Evolutionary conservation across 352 stramenopile species (phyloP).

Genomic region (Pilasporangium apinafurcum): DNA sequence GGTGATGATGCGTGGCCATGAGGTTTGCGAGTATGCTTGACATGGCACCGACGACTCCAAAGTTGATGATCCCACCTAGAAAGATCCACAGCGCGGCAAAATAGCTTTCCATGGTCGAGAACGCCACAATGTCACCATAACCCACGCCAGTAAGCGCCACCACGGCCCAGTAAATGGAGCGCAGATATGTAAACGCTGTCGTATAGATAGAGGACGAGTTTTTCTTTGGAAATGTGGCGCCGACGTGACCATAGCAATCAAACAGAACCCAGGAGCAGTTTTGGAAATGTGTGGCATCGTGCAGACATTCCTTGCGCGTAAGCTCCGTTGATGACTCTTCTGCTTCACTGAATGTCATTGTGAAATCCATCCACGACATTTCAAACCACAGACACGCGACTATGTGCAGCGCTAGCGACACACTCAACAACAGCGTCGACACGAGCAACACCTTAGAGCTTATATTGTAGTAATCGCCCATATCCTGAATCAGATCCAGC

Average conservation of each 20-base stretch:
- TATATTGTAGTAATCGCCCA: constrained; percentile 50
- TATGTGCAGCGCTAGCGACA: constrained; percentile 53
- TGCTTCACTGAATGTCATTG: not conserved
- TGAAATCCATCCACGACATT: constrained; percentile 40
- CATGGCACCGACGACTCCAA: constrained; percentile 71
- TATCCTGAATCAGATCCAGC: constrained; percentile 28
- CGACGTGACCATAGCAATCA: constrained; percentile 65
- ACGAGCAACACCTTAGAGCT: constrained; percentile 60
- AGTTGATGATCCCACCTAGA: constrained; percentile 70
- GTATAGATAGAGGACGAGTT: constrained; percentile 29
- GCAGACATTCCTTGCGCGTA: constrained; percentile 30
- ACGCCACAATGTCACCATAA: constrained; percentile 71
- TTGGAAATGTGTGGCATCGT: constrained; percentile 37
- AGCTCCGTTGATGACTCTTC: constrained; percentile 1
- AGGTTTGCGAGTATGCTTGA: constrained; percentile 74
- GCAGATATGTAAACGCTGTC: constrained; percentile 53
- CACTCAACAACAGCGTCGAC: constrained; percentile 33
- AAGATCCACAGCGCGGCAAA: constrained; percentile 77
- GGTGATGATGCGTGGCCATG: constrained; percentile 47
- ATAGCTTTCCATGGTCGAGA: constrained; percentile 62
- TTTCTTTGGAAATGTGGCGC: constrained; percentile 35
- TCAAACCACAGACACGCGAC: constrained; percentile 66
- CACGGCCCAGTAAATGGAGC: constrained; percentile 71
- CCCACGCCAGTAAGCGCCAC: constrained; percentile 64
- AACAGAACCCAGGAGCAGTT: constrained; percentile 71